Conservation (phyloP, 352 stramenopile species). For the Globisporangium polare region DNA sequence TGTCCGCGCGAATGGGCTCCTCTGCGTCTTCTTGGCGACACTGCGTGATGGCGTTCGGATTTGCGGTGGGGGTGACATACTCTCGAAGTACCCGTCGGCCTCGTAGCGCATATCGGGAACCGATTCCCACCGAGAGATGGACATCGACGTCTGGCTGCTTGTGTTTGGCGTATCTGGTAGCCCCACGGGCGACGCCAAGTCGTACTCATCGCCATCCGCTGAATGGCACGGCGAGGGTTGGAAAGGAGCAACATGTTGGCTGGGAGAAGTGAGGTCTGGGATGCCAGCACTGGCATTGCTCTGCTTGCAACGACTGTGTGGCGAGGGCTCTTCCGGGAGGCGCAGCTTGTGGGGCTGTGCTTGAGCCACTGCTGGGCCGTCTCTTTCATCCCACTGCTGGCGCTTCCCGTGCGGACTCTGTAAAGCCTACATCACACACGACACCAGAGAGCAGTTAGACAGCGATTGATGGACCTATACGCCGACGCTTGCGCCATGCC, state of each 20-base stretch:
- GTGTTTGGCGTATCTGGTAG: slow-evolving; percentile 43
- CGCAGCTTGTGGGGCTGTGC: not conserved
- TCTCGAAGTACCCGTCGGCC: not conserved
- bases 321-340: slow-evolving; percentile 21
- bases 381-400: slow-evolving; percentile 43
- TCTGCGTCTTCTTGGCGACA: slow-evolving; percentile 7
- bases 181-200: slow-evolving; percentile 59
- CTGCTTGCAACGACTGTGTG: not conserved
- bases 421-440: slow-evolving; percentile 42
- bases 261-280: slow-evolving; percentile 40
- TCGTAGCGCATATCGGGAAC: slow-evolving; percentile 19
- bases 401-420: slow-evolving; percentile 65
- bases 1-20: not conserved
- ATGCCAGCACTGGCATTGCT: slow-evolving; percentile 1
- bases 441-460: too few species aligned
- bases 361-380: slow-evolving; percentile 6
- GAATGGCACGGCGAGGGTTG: slow-evolving; percentile 29
- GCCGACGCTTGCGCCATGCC: too few species aligned
- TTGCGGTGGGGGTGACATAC: not conserved
- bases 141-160: slow-evolving; percentile 8
- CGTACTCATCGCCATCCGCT: slow-evolving; percentile 43
- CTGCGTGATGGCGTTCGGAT: slow-evolving; percentile 4
- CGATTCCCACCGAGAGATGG: slow-evolving; percentile 24
- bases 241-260: slow-evolving; percentile 33
- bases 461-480: too few species aligned